phyloP scores from a whole-genome alignment of 805 yeast genomes.

The Hanseniaspora pseudoguilliermondii region DNA sequence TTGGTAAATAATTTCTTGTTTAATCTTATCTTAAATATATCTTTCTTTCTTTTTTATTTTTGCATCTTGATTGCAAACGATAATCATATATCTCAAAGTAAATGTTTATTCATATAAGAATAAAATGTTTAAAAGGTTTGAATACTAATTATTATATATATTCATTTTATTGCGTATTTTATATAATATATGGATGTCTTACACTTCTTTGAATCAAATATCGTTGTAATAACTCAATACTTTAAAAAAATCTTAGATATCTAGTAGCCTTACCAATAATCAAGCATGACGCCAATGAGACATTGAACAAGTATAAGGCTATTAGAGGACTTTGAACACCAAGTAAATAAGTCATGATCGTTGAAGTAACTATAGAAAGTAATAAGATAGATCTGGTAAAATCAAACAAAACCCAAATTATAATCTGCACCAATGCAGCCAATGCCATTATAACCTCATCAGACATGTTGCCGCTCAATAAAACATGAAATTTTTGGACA shows the following conservation, averaged over 20 bases:
- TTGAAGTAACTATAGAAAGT: neutral
- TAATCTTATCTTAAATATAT: too few species aligned
- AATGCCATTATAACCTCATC: conserved; percentile 23
- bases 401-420: conserved; percentile 55
- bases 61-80: neutral
- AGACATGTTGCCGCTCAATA: neutral
- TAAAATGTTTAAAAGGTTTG: too few species aligned
- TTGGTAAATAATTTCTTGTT: neutral
- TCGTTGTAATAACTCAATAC: too few species aligned
- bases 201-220: neutral
- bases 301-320: conserved; percentile 30
- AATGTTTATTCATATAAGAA: too few species aligned
- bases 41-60: neutral
- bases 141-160: too few species aligned
- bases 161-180: too few species aligned
- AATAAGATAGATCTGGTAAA: conserved; percentile 43
- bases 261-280: conserved; percentile 62
- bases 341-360: neutral
- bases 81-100: too few species aligned
- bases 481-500: conserved; percentile 37
- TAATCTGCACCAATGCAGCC: conserved; percentile 52
- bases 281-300: conserved; percentile 51
- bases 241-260: conserved; percentile 22
- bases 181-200: too few species aligned
- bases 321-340: conserved; percentile 11